Conservation (phyloP, 768 basidiomycete species). For the Tulasnella sp. region DNA sequence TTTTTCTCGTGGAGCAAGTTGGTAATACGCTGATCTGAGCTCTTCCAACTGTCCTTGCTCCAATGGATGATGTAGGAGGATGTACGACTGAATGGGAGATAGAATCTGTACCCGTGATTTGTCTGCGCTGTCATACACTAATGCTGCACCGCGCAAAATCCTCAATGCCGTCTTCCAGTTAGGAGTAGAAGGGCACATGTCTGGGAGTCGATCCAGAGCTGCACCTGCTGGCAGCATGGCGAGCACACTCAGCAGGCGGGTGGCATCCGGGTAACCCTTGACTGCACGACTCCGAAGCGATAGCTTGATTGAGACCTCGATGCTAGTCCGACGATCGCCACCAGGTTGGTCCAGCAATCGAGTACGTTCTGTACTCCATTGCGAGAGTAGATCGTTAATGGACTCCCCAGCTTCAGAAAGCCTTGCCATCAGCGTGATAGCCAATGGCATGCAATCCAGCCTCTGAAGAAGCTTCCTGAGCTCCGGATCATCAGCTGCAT, state of each 20-base stretch:
- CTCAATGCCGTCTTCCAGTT: no score
- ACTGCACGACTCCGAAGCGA: constrained; percentile 20
- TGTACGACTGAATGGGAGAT: no score
- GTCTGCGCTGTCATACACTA: no score
- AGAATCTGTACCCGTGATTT: no score
- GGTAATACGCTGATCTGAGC: no score
- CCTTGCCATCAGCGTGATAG: constrained; percentile 27
- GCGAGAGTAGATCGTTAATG: constrained; percentile 8
- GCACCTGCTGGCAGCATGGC: constrained; percentile 23
- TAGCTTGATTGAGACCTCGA: constrained; percentile 20
- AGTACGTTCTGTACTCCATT: constrained; percentile 10
- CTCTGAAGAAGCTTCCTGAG: constrained; percentile 21
- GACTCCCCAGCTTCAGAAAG: constrained; percentile 10
- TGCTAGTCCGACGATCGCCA: constrained; percentile 17
- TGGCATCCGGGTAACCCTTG: constrained; percentile 18
- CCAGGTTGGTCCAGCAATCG: not conserved
- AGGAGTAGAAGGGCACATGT: no score
- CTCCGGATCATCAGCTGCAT: constrained; percentile 20
- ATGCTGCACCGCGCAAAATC: no score
- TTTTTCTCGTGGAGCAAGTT: no score
- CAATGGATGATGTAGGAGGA: no score
- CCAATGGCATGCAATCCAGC: constrained; percentile 26
- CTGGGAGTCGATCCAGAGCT: no score
- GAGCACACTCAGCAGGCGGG: constrained; percentile 20
- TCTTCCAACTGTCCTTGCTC: no score